Evolutionary conservation across 495 filamentous ascomycete genomes (phyloP), one percentile per base, ranked within the genome.

Genomic region (Xeromyces bisporus): DNA sequence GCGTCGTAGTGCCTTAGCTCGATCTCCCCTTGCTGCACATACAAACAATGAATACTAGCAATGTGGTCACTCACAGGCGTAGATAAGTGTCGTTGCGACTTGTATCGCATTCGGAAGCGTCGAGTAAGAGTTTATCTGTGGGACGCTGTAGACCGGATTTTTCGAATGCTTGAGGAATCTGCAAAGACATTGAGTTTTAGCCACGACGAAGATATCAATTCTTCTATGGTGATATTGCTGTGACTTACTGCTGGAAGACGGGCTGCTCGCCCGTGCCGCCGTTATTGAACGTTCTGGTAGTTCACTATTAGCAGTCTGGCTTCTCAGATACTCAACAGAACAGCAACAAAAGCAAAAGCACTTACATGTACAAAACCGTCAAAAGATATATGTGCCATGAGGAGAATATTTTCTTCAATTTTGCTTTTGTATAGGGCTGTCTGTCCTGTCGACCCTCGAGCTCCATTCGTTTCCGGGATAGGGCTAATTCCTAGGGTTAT

Each of bases 331-430:
- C n/a, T n/a, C n/a, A n/a, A n/a, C n/a, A n/a, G n/a, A n/a, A n/a
- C n/a, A n/a, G n/a, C n/a, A n/a, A n/a, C n/a, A n/a, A n/a, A n/a
- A n/a, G n/a, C n/a, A n/a, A n/a, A n/a, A n/a, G n/a, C n/a, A 27
- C 46, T 33, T 33, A 57, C 49, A 64, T 46, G 31, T 68, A 67
- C 4, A 62, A 34, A 0, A 60, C 15, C 0, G 50, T 56, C 9
- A 69, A 42, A 3, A 62, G 45, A 30, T 63, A 67, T 5, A 66
- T 61, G 36, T 62, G 64, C 58, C 62, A 69, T 7, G 58, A 61
- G 1, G 49, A 47, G n/a, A 73, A 57, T 14, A 73, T 73, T 17
- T 60, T 60, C 49, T 57, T 64, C 26, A 67, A 35, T 27, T 65
- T 66, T 1, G 43, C 35, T 28, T 54, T 60, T 0, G 60, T 66